Evolutionary conservation across 139 green algal genomes (phyloP).

Genomic region (Spirogloea muscicola): DNA sequence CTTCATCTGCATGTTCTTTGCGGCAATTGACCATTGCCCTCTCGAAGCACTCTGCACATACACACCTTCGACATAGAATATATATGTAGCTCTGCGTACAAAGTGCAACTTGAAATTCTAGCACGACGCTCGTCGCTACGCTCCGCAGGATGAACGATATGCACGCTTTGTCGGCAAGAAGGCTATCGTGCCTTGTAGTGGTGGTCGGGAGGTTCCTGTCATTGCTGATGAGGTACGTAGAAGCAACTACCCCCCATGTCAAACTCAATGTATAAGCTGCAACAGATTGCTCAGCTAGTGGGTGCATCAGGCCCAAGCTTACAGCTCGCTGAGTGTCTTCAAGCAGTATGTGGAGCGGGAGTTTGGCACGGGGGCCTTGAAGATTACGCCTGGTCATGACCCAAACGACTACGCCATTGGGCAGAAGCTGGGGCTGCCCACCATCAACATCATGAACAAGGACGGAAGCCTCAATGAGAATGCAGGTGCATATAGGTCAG

Average conservation of each 20-base stretch:
- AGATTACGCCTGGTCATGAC: conserved; percentile 97
- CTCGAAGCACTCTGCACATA: no score
- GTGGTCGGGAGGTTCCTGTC: conserved; percentile 80
- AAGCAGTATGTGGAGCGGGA: conserved; percentile 88
- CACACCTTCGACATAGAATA: no score
- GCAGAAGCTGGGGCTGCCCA: conserved; percentile 77
- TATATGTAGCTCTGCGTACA: no score
- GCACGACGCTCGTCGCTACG: no score
- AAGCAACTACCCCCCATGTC: no score
- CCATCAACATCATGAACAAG: conserved; percentile 93
- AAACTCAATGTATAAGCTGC: no score
- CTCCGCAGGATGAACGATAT: conserved; percentile 68
- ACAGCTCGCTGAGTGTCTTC: no score
- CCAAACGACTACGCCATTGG: conserved; percentile 93
- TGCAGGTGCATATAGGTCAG: conserved; percentile 60
- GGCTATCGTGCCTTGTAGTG: conserved; percentile 77
- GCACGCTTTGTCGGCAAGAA: conserved; percentile 73
- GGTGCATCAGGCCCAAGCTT: no score
- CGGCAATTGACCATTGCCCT: no score
- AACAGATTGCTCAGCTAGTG: no score
- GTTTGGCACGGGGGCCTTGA: conserved; percentile 82
- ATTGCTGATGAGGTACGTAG: conserved; percentile 72
- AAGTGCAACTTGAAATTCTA: no score
- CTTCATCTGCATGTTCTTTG: no score
- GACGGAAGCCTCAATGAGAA: conserved; percentile 72